A percentile compares a stretch with the other conserved stretches of the same genome.
phyloP scores from a whole-genome alignment of 2,329 filamentous ascomycete species.

The Aspergillus niger region DNA sequence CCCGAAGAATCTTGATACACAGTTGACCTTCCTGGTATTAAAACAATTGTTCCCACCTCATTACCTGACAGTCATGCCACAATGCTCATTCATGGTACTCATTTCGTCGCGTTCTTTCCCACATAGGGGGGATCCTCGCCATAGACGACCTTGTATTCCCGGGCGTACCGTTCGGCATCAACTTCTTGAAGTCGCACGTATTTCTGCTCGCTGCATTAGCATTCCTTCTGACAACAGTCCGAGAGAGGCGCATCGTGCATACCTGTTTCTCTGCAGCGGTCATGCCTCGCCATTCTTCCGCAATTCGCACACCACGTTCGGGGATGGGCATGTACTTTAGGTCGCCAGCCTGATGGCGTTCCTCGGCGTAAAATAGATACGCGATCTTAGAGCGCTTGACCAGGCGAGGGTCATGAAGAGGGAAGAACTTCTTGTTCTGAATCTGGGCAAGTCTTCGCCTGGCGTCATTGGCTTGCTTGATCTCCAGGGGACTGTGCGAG shows the following conservation, averaged over 20 bases:
- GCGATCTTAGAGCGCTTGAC: constrained; percentile 47
- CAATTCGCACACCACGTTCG: constrained; percentile 36
- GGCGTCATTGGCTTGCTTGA: constrained; percentile 61
- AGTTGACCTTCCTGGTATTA: neutral
- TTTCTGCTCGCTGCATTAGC: constrained; percentile 23
- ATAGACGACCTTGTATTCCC: constrained; percentile 40
- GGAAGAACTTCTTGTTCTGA: constrained; percentile 18
- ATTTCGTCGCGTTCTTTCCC: neutral
- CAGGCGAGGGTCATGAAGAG: constrained; percentile 57
- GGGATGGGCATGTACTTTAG: constrained; percentile 47
- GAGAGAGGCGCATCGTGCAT: constrained; percentile 14
- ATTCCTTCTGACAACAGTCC: too few species aligned
- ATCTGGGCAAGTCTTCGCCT: constrained; percentile 43
- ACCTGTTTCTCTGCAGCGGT: constrained; percentile 41
- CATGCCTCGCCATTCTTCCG: constrained; percentile 31
- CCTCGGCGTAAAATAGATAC: constrained; percentile 49
- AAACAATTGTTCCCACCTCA: neutral
- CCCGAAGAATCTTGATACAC: neutral
- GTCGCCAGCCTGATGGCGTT: constrained; percentile 52
- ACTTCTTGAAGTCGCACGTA: constrained; percentile 29
- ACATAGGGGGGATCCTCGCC: constrained; percentile 27
- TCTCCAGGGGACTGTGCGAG: constrained; percentile 57
- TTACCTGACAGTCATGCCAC: neutral
- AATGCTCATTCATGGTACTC: neutral
- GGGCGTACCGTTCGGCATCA: constrained; percentile 37